Base-by-base conservation (phyloP, 2,329 filamentous ascomycete genomes). In the Monosporascus sp. region DNA sequence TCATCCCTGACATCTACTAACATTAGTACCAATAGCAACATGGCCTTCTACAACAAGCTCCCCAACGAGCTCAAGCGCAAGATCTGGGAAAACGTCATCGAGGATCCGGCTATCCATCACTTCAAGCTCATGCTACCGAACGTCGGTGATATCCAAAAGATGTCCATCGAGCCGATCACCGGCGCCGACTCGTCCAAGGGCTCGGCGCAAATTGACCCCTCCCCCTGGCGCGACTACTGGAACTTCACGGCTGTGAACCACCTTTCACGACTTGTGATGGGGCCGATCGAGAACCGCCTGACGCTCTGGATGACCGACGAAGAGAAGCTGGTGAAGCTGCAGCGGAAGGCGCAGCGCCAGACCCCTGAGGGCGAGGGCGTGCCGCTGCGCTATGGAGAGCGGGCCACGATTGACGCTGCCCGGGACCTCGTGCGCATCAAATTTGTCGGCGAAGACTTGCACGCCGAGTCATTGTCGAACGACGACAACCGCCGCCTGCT, bases 41-140 rank as follows among this genome's bases (percentile, higher is more conserved):
- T 47, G 54, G 39, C 37, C 22, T 14, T 11, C 18, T 63, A 60
- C 43, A 46, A n/a, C 9, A 27, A 41, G 2, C 55, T 67, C 1
- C 60, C 62, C 0, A 4, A 46, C 3, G 65, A 68, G 55, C 25
- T 68, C 3, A 65, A 62, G 48, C 14, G 57, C 18, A 50, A 52
- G 43, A 51, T 67, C 22, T 65, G 60, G 63, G n/a, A 55, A 6
- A 6, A 50, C 1, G 56, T 51, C 1, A 38, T 52, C 2, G 24
- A 55, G 18, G 7, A 25, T 1, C n/a, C 47, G 1, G 59, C 58
- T 0, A 58, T 60, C 20, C 62, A 67, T 35, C 46, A 53, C 45
- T 63, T 68, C 55, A 45, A 44, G 5, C 18, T 65, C 5, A 18
- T 38, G 17, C 20, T 51, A 27, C 22, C 6, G 20, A 18, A 31